Conservation (phyloP, 306 rosid species). For the Mucuna pruriens region DNA sequence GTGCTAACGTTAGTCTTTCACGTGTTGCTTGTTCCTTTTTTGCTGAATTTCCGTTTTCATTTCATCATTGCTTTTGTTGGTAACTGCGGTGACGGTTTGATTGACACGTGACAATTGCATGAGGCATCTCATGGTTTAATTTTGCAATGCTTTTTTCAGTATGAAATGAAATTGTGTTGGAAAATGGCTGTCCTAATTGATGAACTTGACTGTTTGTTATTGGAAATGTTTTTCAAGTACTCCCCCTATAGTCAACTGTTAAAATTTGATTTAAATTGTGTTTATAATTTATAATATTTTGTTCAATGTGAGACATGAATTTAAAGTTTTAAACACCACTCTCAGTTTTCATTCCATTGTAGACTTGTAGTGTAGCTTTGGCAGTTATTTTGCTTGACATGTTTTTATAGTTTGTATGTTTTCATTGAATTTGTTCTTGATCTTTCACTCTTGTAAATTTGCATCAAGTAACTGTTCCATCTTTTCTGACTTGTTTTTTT, state of each 20-base stretch:
- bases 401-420: neutral
- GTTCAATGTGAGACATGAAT: neutral
- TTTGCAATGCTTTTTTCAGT: neutral
- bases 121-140: conserved; percentile 28
- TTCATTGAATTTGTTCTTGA: conserved; percentile 1
- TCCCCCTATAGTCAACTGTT: neutral
- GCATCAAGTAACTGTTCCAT: neutral
- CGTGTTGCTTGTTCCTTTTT: conserved; percentile 5
- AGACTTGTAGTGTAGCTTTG: neutral
- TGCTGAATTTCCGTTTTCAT: conserved; percentile 16
- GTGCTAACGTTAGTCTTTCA: neutral
- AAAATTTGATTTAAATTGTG: neutral
- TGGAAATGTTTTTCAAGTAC: neutral
- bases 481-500: conserved; percentile 17
- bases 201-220: conserved; percentile 5
- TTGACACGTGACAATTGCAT: conserved; percentile 24
- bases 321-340: neutral
- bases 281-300: neutral
- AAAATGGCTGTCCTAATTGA: neutral
- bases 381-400: neutral
- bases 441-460: neutral
- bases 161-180: neutral
- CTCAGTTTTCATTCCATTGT: conserved; percentile 1
- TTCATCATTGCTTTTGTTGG: conserved; percentile 4
- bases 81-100: neutral